phyloP scores from a whole-genome alignment of 2,329 filamentous ascomycete genomes.

The Teratosphaeriaceae sp. region DNA sequence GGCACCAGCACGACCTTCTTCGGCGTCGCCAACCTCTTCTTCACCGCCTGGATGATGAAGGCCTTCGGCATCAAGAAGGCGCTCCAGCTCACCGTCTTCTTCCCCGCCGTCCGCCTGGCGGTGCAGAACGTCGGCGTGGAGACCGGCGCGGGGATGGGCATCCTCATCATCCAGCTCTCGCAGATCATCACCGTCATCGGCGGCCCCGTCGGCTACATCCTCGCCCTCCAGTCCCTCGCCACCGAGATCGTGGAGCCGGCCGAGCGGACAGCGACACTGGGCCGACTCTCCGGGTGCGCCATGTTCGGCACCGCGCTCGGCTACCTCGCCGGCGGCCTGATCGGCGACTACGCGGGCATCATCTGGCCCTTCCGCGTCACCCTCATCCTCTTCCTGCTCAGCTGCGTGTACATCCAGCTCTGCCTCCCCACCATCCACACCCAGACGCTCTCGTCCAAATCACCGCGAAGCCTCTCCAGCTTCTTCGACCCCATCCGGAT shows the following conservation, averaged over 20 bases:
- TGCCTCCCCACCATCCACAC: conserved; percentile 45
- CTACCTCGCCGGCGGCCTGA: conserved; percentile 57
- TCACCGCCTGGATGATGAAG: conserved; percentile 62
- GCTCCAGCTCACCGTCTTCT: conserved; percentile 56
- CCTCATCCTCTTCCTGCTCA: conserved; percentile 47
- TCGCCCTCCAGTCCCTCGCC: conserved; percentile 62
- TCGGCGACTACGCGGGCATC: conserved; percentile 59
- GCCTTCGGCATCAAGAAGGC: conserved; percentile 57
- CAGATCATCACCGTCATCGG: conserved; percentile 64
- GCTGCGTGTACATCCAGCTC: conserved; percentile 35
- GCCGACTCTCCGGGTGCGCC: conserved; percentile 58
- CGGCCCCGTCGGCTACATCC: conserved; percentile 61
- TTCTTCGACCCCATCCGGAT: conserved; percentile 60
- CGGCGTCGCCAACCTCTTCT: conserved; percentile 60
- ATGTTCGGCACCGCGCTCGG: conserved; percentile 62
- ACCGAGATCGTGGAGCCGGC: conserved; percentile 56
- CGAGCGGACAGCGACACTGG: conserved; percentile 58
- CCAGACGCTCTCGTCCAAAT: conserved; percentile 24
- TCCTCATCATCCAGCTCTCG: conserved; percentile 59
- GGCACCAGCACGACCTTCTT: conserved; percentile 63
- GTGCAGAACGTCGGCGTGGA: conserved; percentile 60
- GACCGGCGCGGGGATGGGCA: conserved; percentile 55
- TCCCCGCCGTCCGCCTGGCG: conserved; percentile 57
- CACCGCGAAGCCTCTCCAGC: conserved; percentile 37
- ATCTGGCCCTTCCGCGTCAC: conserved; percentile 59